Evolutionary conservation across 495 filamentous ascomycete genomes (phyloP).

Genomic region (Ramalina peruviana): DNA sequence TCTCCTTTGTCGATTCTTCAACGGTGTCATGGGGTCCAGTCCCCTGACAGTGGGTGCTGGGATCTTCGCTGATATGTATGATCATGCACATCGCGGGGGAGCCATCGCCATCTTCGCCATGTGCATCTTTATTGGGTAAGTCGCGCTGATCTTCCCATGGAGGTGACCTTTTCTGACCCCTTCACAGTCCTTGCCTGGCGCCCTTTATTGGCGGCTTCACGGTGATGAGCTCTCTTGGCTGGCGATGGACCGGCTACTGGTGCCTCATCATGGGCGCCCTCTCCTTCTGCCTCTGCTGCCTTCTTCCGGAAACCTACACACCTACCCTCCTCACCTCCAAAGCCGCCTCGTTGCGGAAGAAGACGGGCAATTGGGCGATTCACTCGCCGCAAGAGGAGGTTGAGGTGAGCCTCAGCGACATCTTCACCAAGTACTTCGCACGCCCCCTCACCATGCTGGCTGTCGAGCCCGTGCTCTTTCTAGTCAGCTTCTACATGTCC

Average conservation of each 20-base stretch:
- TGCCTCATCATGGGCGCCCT: slow-evolving; percentile 39
- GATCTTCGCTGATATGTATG: slow-evolving; percentile 46
- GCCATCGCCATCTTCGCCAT: slow-evolving; percentile 43
- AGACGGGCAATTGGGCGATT: slow-evolving; percentile 48
- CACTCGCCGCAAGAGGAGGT: slow-evolving; percentile 45
- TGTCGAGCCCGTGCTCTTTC: slow-evolving; percentile 45
- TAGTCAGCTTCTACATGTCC: slow-evolving; percentile 26
- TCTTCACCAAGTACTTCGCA: slow-evolving; percentile 37
- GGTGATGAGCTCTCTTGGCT: slow-evolving; percentile 37
- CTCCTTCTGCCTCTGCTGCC: slow-evolving; percentile 34
- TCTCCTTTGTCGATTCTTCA: slow-evolving; percentile 45
- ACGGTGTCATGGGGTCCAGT: slow-evolving; percentile 46
- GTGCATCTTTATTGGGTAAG: slow-evolving; percentile 42
- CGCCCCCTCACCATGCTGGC: slow-evolving; percentile 48
- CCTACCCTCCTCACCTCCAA: slow-evolving; percentile 40
- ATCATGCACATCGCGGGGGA: slow-evolving; percentile 43
- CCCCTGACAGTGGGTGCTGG: slow-evolving; percentile 49
- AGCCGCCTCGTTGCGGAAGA: slow-evolving; percentile 40
- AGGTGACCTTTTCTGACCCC: slow-evolving; percentile 29
- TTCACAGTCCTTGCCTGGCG: slow-evolving; percentile 11
- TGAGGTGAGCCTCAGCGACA: slow-evolving; percentile 29
- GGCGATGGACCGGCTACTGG: slow-evolving; percentile 54
- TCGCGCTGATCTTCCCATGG: slow-evolving; percentile 41
- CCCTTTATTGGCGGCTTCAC: slow-evolving; percentile 41
- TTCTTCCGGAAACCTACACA: slow-evolving; percentile 47